Evolutionary conservation across 1,139 yeast species (phyloP).

Genomic region (Hansenula lynferdii): DNA sequence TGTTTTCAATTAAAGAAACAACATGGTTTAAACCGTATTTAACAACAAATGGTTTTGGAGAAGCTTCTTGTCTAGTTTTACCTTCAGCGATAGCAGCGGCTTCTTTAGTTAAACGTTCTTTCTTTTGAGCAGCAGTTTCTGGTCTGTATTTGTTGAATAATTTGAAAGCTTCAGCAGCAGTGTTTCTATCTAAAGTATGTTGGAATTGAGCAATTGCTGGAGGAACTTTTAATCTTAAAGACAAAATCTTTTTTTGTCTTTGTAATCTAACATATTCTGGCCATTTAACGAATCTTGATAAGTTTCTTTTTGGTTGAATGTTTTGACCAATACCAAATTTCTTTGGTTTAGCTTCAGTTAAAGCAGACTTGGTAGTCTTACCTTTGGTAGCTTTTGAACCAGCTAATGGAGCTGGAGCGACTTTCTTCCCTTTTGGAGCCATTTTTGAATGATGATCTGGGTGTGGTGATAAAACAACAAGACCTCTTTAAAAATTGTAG

Average conservation of each 20-base stretch:
- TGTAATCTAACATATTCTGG: conserved; percentile 96
- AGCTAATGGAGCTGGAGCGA: conserved; percentile 87
- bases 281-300: conserved; percentile 96
- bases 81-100: conserved; percentile 99
- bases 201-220: conserved; percentile 97
- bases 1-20: conserved; percentile 94
- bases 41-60: conserved; percentile 93
- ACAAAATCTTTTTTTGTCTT: conserved; percentile 96
- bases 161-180: conserved; percentile 95
- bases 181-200: conserved; percentile 93
- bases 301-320: conserved; percentile 93
- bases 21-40: conserved; percentile 99
- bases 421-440: conserved; percentile 80
- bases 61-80: conserved; percentile 90
- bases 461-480: not conserved
- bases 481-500: not conserved
- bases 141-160: conserved; percentile 98
- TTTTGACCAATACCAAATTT: conserved; percentile 96
- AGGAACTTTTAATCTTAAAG: conserved; percentile 96
- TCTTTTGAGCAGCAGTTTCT: conserved; percentile 95
- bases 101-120: conserved; percentile 97
- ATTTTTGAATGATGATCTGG: conserved; percentile 17
- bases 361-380: conserved; percentile 47
- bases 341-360: conserved; percentile 84
- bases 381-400: conserved; percentile 22